Evolutionary conservation across 2,329 filamentous ascomycete species (phyloP).

Genomic region (Rhinocladiella similis): DNA sequence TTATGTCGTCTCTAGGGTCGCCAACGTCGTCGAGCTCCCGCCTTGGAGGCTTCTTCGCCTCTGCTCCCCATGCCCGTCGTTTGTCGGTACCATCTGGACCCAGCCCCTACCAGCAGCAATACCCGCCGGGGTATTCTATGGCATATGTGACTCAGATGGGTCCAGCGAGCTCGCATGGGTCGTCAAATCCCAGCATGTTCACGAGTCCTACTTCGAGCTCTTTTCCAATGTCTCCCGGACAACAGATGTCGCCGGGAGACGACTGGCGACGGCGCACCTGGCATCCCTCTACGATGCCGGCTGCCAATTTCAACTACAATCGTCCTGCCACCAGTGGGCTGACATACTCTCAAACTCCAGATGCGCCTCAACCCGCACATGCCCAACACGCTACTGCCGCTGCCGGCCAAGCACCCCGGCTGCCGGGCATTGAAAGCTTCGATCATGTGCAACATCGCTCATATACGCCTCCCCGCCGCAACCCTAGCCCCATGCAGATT

Average conservation of each 20-base stretch:
- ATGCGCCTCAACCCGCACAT: constrained; percentile 59
- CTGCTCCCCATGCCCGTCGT: constrained; percentile 68
- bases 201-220: constrained; percentile 67
- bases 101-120: constrained; percentile 67
- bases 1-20: constrained; percentile 68
- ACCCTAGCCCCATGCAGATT: constrained; percentile 74
- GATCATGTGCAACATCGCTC: constrained; percentile 65
- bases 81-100: constrained; percentile 77
- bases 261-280: constrained; percentile 83
- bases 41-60: constrained; percentile 71
- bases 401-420: constrained; percentile 61
- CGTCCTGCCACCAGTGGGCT: constrained; percentile 70
- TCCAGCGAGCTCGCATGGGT: constrained; percentile 58
- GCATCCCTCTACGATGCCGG: constrained; percentile 72
- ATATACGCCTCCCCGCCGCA: constrained; percentile 61
- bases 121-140: constrained; percentile 21
- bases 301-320: constrained; percentile 55
- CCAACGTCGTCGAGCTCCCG: constrained; percentile 69
- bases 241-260: constrained; percentile 59
- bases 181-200: constrained; percentile 60
- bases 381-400: constrained; percentile 49
- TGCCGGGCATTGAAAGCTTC: constrained; percentile 92
- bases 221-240: constrained; percentile 52
- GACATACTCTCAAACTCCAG: constrained; percentile 72
- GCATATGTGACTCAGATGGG: constrained; percentile 49